Evolutionary conservation across 169 alveolate genomes (phyloP).

Genomic region (Babesia ovata): DNA sequence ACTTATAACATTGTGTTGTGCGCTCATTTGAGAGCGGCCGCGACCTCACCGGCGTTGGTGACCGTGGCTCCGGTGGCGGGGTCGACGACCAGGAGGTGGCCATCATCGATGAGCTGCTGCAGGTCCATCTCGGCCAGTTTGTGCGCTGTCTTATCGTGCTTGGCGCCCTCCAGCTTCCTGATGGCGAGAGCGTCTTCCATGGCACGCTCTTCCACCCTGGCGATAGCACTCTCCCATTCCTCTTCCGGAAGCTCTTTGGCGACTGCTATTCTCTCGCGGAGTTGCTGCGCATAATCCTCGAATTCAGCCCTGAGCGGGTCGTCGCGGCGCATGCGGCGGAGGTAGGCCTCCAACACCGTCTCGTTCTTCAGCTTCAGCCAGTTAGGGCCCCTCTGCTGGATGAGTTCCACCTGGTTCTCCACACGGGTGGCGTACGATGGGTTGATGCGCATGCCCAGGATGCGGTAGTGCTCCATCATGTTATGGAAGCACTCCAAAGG

Average conservation of each 20-base stretch:
- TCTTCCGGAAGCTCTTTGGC: conserved; percentile 48
- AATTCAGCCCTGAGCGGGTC: conserved; percentile 54
- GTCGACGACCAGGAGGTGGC: conserved; percentile 36
- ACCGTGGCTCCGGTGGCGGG: conserved; percentile 17
- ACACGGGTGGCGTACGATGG: conserved; percentile 56
- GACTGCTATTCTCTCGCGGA: conserved; percentile 44
- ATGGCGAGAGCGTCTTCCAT: conserved; percentile 2
- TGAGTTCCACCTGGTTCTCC: conserved; percentile 44
- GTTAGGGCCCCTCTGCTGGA: conserved; percentile 67
- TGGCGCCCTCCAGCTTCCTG: conserved; percentile 16
- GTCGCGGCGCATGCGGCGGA: conserved; percentile 59
- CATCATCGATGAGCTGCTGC: conserved; percentile 34
- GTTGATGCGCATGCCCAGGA: conserved; percentile 40
- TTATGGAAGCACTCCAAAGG: conserved; percentile 61
- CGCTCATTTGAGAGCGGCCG: conserved; percentile 25
- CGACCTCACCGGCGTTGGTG: conserved; percentile 29
- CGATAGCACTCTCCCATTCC: conserved; percentile 44
- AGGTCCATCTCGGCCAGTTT: conserved; percentile 1
- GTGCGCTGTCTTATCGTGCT: conserved; percentile 23
- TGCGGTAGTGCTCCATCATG: conserved; percentile 54
- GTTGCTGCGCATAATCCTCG: conserved; percentile 50
- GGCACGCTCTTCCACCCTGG: conserved; percentile 21
- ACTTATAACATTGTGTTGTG: background rate
- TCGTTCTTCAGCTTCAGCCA: conserved; percentile 63
- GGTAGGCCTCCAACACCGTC: conserved; percentile 50